phyloP scores from a whole-genome alignment of 352 stramenopile species.

The Phytophthora boehmeriae region DNA sequence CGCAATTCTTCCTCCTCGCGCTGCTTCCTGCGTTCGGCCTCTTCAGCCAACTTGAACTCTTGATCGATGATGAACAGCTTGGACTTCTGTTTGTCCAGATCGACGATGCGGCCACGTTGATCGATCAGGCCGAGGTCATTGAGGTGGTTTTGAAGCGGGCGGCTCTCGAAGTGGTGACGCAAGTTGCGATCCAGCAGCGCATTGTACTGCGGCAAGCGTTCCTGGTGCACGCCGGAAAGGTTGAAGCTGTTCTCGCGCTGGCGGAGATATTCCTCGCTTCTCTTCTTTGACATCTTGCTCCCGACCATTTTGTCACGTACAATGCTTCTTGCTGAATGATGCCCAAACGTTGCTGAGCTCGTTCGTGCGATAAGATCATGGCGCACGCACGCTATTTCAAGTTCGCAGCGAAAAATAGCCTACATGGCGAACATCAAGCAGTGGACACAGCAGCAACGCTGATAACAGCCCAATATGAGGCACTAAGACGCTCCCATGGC shows the following conservation, averaged over 20 bases:
- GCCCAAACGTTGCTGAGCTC: background rate
- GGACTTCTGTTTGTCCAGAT: constrained; percentile 88
- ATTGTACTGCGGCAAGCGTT: constrained; percentile 86
- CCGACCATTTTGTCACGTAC: constrained; percentile 19
- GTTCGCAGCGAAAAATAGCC: constrained; percentile 12
- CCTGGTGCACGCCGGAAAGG: constrained; percentile 61
- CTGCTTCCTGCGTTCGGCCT: constrained; percentile 67
- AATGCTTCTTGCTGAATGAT: constrained; percentile 18
- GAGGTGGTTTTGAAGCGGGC: constrained; percentile 74
- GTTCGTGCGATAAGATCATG: constrained; percentile 21
- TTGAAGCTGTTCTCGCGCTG: constrained; percentile 69
- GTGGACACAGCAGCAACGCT: constrained; percentile 11
- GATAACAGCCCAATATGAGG: constrained; percentile 47
- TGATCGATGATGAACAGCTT: constrained; percentile 93
- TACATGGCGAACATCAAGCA: no score
- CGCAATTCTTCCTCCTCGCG: constrained; percentile 89
- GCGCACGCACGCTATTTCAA: constrained; percentile 30
- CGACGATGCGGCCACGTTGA: constrained; percentile 85
- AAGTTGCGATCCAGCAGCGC: constrained; percentile 90
- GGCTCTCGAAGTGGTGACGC: constrained; percentile 90
- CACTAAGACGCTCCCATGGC: constrained; percentile 56
- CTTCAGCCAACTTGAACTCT: constrained; percentile 90
- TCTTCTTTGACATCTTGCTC: constrained; percentile 35
- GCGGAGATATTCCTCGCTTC: constrained; percentile 48
- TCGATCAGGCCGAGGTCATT: constrained; percentile 88